Percentiles rank a stretch among this genome's conserved stretches.
phyloP scores from a whole-genome alignment of 2,329 filamentous ascomycete species.

The Cadophora luteo-olivacea region DNA sequence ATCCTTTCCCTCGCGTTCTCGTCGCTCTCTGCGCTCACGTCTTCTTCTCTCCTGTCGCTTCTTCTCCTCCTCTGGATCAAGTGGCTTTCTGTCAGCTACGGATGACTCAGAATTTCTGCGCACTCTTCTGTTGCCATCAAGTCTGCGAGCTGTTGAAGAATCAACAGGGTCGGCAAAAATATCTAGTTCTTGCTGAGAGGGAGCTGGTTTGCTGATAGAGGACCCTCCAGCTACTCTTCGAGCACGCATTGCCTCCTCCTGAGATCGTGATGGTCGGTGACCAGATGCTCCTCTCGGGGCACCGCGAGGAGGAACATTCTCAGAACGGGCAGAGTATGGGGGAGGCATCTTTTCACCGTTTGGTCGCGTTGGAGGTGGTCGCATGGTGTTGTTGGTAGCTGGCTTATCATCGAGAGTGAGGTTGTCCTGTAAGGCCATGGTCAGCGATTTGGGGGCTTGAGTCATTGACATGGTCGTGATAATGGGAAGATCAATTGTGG shows the following conservation, averaged over 20 bases:
- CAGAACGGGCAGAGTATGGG: constrained; percentile 42
- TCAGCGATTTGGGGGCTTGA: constrained; percentile 42
- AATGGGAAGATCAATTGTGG: background rate
- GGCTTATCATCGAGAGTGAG: constrained; percentile 69
- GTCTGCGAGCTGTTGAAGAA: constrained; percentile 45
- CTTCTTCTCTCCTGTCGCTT: constrained; percentile 62
- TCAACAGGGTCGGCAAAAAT: constrained; percentile 47
- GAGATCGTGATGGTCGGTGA: constrained; percentile 70
- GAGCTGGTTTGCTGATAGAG: constrained; percentile 42
- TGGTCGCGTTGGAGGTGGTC: constrained; percentile 43
- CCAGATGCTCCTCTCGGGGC: constrained; percentile 36
- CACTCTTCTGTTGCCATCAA: constrained; percentile 54
- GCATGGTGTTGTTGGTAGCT: constrained; percentile 45
- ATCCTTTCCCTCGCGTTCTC: constrained; percentile 50
- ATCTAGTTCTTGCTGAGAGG: constrained; percentile 38
- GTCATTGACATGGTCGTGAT: constrained; percentile 7
- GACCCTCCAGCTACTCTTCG: constrained; percentile 51
- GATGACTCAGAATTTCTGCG: constrained; percentile 85
- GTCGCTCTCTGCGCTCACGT: constrained; percentile 55
- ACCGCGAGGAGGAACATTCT: constrained; percentile 54
- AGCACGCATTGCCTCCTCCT: constrained; percentile 66
- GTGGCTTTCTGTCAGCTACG: constrained; percentile 62
- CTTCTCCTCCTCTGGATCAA: constrained; percentile 63
- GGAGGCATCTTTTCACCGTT: constrained; percentile 53
- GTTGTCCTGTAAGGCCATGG: constrained; percentile 60